Percentiles rank a stretch among this genome's conserved stretches.
These are phyloP conservation scores for Phellopilus nigrolimitatus DNA, from an alignment of 1,284 basidiomycete genomes.

Conservation along the genomic window DNA sequence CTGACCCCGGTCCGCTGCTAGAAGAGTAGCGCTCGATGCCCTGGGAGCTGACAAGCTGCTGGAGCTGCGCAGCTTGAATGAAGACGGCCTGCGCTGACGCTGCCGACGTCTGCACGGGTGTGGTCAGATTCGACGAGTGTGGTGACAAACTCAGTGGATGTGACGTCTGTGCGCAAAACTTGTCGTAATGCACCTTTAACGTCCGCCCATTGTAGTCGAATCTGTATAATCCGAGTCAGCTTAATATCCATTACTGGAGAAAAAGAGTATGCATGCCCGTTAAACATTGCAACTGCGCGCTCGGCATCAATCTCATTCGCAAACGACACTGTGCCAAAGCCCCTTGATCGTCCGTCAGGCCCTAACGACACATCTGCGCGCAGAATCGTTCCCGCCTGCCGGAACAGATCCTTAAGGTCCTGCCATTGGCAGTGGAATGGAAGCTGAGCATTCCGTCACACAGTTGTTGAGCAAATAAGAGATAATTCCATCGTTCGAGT, in stretches of 20 bases:
- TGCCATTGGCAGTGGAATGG: slow-evolving; percentile 98
- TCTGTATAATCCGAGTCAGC: slow-evolving; percentile 34
- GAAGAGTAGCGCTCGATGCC: slow-evolving; percentile 3
- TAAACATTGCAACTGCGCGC: slow-evolving; percentile 80
- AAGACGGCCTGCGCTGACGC: slow-evolving; percentile 6
- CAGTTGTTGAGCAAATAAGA: too few relatives aligned
- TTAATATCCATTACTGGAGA: background rate
- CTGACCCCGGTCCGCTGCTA: too few relatives aligned
- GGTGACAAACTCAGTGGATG: background rate
- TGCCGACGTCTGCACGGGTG: slow-evolving; percentile 10
- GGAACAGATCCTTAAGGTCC: slow-evolving; percentile 90
- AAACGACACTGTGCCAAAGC: slow-evolving; percentile 86
- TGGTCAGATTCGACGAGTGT: slow-evolving; percentile 6
- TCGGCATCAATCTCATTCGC: slow-evolving; percentile 83
- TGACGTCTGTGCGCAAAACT: slow-evolving; percentile 43
- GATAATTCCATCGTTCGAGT: too few relatives aligned
- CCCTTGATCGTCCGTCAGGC: slow-evolving; percentile 80
- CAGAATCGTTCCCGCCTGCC: slow-evolving; percentile 81
- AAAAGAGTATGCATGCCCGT: slow-evolving; percentile 58
- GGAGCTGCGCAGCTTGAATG: slow-evolving; percentile 12
- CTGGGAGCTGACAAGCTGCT: slow-evolving; percentile 9
- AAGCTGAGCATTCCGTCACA: too few relatives aligned
- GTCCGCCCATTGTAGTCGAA: slow-evolving; percentile 84
- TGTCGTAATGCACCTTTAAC: slow-evolving; percentile 86
- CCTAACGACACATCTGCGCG: slow-evolving; percentile 87